Base-by-base conservation (phyloP, 192 early-diverging fungal genomes). In the Coemansia sp. region DNA sequence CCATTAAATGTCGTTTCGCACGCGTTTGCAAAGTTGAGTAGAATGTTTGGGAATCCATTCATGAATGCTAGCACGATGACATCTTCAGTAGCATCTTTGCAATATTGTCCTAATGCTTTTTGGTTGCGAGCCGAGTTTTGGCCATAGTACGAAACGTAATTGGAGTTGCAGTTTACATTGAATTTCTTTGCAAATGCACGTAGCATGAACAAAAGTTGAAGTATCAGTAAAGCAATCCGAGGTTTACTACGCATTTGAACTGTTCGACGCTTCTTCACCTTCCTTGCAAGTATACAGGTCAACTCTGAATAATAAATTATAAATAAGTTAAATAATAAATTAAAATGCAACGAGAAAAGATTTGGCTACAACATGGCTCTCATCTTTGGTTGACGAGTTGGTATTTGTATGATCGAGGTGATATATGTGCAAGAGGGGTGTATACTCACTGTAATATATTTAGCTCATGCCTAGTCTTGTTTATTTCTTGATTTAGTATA, bases 31-130 rank as follows among this genome's bases (percentile, higher is more conserved):
- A 90, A 83, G 67, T 90, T 89, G 39, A 90, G 76, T 21, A 80
- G 44, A 9, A 89, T 84, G 0, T 73, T 62, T 2, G 85, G 84
- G 69, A 89, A 88, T 10, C 76, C 71, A 58, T 82, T 84, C 69
- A 90, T 74, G 63, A 92, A 92, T 20, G 87, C 84, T 34, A 90
- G 48, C 0, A 88, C 83, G 24, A 92, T 81, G 41, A 88, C 66
- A 67, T 89, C 86, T 48, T 89, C 84, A 0, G 77, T 85, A 7
- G 79, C 69, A 60, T 90, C 88, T 33, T 84, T 61, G 61, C 90
- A 92, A 71, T 92, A 92, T 23, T 83, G 48, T 18, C 74, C 70
- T 0, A 84, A 67, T 16, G 69, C 33, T 64, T 72, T 49, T 39
- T 84, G 76, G 64, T 69, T 78, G n/a, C 83, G 52, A 21, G 74